Evolutionary conservation across 495 filamentous ascomycete species (phyloP), one percentile per base, ranked within the genome.

Genomic region (Thermothielavioides terrestris): DNA sequence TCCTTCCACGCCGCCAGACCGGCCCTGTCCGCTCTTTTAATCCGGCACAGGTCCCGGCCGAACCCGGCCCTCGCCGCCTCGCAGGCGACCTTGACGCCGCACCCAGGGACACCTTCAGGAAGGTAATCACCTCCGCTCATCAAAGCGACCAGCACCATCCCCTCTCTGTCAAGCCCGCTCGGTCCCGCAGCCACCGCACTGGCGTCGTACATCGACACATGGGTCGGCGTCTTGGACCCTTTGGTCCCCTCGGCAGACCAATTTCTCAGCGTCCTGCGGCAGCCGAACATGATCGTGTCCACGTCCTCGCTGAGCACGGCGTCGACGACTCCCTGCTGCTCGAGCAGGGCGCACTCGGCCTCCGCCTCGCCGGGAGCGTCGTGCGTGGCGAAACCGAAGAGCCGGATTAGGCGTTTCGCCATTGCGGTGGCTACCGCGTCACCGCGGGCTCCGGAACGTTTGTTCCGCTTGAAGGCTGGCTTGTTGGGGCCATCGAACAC

Each of bases 231-330:
- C 49, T 83, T 81, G 49, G 70, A 75, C 2, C 75, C 71, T 57
- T 69, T 80, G 2, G 72, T 69, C 17, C 71, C 75, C 64, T 94
- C 88, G 18, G 82, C 77, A 0, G 85, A 85, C 81, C 89, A 98
- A 57, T 89, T 90, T 50, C 88, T 78, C 26, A 96, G 68, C 0
- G 82, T 92, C 39, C 77, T 63, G 0, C 75, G 79, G 39, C 86
- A 89, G 2, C 94, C 94, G 63, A 97, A 99, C 94, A 99, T 97
- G 57, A 99, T 76, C 2, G 94, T 89, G 65, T 99, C 94, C 31
- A 96, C 89, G 72, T 99, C 94, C 64, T 99, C 90, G 61, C 88
- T 96, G 58, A 99, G 77, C 11, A 97, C 94, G 0, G 86, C 92
- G 67, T 99, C 94, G 3, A 97, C 94, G 36, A 95, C 73, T 0